Evolutionary conservation across 2,329 filamentous ascomycete genomes (phyloP), one percentile per base, ranked within the genome.

Genomic region (Metarhizium anisopliae): DNA sequence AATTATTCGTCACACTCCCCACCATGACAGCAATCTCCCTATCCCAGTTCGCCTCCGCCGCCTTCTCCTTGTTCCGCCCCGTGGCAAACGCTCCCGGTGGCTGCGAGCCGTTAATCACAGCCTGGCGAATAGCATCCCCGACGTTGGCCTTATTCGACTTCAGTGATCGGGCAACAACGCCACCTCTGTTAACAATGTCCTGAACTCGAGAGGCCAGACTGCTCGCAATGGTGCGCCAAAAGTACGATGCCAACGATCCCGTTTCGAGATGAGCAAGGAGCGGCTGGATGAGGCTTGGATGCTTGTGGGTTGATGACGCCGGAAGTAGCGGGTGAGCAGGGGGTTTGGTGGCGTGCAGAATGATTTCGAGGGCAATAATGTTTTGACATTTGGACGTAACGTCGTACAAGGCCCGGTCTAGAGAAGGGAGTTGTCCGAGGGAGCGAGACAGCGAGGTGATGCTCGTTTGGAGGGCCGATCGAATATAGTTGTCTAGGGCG

Each of bases 1-100:
- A 63, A 57, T 79, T 79, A 51, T 79, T 81, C 43, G 91, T 78
- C 6, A 96, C 84, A 63, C 89, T 89, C 53, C 89, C 87, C 47
- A 95, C 88, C 93, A 97, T 96, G 51, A 97, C 92, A 1, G 92
- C 91, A 51, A 92, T 87, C 72, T 97, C 94, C 43, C 93, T 81
- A 65, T 96, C 93, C 90, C 90, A 96, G 55, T 74, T 74, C 13
- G 73, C 72, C n/a, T 73, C 66, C 47, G 77, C 72, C 53, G 78
- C 71, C 56, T 75, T 78, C 36, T 67, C 71, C 63, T 75, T 81
- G 47, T 70, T 73, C 56, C 71, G 76, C 13, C 70, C 67, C 8
- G 66, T 67, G 3, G 68, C 62, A 50, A 83, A 66, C 0, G 77
- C 80, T 14, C 77, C 79, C 2, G 90, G 89, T 52, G 87, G 67